Evolutionary conservation across 306 rosid species (phyloP).

Genomic region (Quillaja saponaria): DNA sequence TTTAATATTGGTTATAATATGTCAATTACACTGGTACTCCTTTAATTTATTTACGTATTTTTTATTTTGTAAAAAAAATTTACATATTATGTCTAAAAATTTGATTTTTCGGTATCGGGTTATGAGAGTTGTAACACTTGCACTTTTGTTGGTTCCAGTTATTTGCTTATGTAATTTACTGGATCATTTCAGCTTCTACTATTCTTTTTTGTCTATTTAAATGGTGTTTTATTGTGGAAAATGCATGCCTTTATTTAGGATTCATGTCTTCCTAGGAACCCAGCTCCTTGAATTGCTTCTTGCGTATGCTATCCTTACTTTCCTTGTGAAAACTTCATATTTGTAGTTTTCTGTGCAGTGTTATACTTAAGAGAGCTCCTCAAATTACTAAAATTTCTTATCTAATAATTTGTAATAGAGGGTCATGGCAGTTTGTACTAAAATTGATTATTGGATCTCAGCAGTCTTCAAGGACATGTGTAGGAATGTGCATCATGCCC

Average conservation of each 20-base stretch:
- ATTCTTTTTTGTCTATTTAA: slow-evolving; percentile 17
- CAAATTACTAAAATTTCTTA: not conserved
- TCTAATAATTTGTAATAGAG: not conserved
- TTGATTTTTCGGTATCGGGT: too few relatives aligned
- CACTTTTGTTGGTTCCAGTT: slow-evolving; percentile 11
- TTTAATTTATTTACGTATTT: too few relatives aligned
- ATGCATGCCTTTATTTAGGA: too few relatives aligned
- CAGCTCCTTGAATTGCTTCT: not conserved
- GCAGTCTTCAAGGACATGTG: too few relatives aligned
- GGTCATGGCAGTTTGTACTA: not conserved
- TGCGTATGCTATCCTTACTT: too few relatives aligned
- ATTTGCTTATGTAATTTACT: slow-evolving; percentile 14
- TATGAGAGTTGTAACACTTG: too few relatives aligned
- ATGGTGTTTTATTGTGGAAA: slow-evolving; percentile 16
- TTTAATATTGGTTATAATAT: too few relatives aligned
- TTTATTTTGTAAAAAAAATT: too few relatives aligned
- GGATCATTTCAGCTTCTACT: too few relatives aligned
- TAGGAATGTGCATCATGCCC: not conserved
- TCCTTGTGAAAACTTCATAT: not conserved
- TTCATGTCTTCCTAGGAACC: slow-evolving; percentile 2
- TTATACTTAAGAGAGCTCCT: not conserved
- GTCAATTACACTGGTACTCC: too few relatives aligned
- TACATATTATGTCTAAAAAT: too few relatives aligned
- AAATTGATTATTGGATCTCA: too few relatives aligned
- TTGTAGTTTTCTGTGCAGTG: slow-evolving; percentile 3